Conservation (phyloP, 768 basidiomycete genomes). For the Roridomyces roridus region DNA sequence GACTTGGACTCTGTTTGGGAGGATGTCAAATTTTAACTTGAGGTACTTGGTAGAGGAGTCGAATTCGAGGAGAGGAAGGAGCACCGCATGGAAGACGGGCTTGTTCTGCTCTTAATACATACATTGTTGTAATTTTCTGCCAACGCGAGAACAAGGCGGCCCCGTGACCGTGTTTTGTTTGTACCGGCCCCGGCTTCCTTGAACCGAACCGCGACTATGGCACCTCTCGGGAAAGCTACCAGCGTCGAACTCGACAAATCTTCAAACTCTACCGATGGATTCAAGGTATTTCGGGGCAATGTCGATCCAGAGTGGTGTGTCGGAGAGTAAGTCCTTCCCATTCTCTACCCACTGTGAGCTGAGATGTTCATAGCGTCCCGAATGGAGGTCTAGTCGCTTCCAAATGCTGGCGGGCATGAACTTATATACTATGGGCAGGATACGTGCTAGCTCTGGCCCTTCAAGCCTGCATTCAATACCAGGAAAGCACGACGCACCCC, state of each 20-base stretch:
- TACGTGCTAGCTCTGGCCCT: constrained; percentile 63
- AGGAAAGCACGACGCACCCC: constrained; percentile 50
- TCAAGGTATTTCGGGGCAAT: constrained; percentile 39
- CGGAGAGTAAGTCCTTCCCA: constrained; percentile 43
- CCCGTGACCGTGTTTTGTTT: too few species aligned
- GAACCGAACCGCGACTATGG: constrained; percentile 33
- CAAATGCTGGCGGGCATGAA: constrained; percentile 1
- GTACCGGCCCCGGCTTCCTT: too few species aligned
- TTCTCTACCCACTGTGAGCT: neutral
- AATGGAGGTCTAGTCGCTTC: constrained; percentile 51
- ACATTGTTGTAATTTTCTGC: too few species aligned
- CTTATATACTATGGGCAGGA: constrained; percentile 44
- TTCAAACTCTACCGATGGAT: constrained; percentile 17
- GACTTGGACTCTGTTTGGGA: too few species aligned
- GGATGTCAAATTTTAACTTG: too few species aligned
- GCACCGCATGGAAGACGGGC: too few species aligned
- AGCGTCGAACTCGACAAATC: constrained; percentile 24
- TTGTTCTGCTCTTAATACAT: too few species aligned
- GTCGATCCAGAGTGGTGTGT: constrained; percentile 55
- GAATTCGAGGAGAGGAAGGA: too few species aligned
- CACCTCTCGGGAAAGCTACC: constrained; percentile 45
- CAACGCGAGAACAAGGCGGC: too few species aligned
- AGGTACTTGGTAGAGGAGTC: too few species aligned
- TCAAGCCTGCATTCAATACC: constrained; percentile 59
- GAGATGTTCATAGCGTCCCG: constrained; percentile 56